Evolutionary conservation across 371 early-diverging fungal genomes (phyloP), one percentile per base, ranked within the genome.

Genomic region (Mucor lusitanicus): DNA sequence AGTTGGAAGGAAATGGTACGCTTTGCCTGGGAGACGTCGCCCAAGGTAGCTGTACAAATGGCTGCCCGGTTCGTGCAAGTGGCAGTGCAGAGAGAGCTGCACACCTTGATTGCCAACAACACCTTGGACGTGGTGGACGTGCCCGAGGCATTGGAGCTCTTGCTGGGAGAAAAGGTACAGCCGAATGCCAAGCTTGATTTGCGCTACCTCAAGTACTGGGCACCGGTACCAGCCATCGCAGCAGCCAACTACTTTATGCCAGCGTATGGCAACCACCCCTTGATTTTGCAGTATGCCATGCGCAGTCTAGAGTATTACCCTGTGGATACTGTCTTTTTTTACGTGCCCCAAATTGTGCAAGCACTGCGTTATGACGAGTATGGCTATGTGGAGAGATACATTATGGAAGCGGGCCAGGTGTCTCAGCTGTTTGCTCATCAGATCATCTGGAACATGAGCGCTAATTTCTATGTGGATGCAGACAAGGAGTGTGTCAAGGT

Each of bases 401-500:
- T 99, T 30, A 78, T 99, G 77, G 89, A 92, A 39, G 94, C 99
- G 0, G 99, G 95, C 1, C 88, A 88, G 65, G 89, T 91, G 1
- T 96, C 96, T 7, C 99, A 97, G 73, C 83, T 95, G 33, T 99
- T 99, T 86, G 95, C 98, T 4, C 99, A 99, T 79, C 99, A 99
- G 78, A 97, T 99, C 57, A 98, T 99, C 55, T 99, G 99, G 99
- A 99, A 99, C 75, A 98, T 99, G 96, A 92, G 97, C 42, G 99
- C 99, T 53, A 99, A 99, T 82, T 81, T 78, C 46, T 84, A 89
- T 93, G 91, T 98, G 69, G 87, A 92, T 88, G 81, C 84, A 8
- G 94, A 95, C 73, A 95, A 95, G 63, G 94, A 91, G 6, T 82
- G 82, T 75, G 61, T 67, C 74, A 89, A 80, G 66, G 62, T 61